These are phyloP conservation scores for Asterophora lycoperdoides DNA, from an alignment of 768 basidiomycete species.

Conservation along the genomic window DNA sequence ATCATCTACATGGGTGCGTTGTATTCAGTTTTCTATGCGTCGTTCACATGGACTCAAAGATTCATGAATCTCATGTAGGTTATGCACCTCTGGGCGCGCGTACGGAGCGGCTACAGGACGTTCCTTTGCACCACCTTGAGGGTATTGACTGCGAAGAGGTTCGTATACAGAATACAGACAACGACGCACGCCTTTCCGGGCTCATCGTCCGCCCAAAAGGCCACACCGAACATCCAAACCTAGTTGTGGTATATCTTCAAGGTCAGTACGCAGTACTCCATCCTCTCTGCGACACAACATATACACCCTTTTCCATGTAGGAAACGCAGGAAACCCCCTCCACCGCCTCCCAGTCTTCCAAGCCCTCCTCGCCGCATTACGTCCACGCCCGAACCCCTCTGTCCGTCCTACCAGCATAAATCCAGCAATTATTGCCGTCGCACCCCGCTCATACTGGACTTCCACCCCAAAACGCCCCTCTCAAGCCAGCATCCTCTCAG, in stretches of 20 bases:
- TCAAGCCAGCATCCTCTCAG: constrained; percentile 33
- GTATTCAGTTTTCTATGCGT: not conserved
- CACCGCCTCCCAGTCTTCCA: constrained; percentile 40
- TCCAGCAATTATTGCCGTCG: constrained; percentile 32
- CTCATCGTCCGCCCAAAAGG: constrained; percentile 14
- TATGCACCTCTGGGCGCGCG: constrained; percentile 38
- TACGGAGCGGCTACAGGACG: constrained; percentile 24
- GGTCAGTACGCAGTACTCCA: constrained; percentile 12
- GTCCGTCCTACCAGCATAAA: not conserved
- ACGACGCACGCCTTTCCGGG: constrained; percentile 10
- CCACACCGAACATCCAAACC: constrained; percentile 1
- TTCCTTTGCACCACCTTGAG: constrained; percentile 9
- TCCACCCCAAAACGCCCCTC: constrained; percentile 37
- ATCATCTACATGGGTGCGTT: constrained; percentile 44
- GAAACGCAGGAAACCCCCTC: constrained; percentile 46
- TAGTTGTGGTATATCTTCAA: constrained; percentile 21
- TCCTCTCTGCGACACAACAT: not conserved
- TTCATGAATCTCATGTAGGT: constrained; percentile 5
- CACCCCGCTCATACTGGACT: constrained; percentile 49
- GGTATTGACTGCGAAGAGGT: constrained; percentile 17
- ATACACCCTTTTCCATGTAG: constrained; percentile 23
- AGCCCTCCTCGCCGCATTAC: constrained; percentile 8
- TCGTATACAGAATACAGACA: not conserved
- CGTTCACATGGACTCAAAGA: not conserved
- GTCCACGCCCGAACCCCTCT: no score